phyloP scores from a whole-genome alignment of 2,329 filamentous ascomycete genomes.

The Sclerotinia borealis region DNA sequence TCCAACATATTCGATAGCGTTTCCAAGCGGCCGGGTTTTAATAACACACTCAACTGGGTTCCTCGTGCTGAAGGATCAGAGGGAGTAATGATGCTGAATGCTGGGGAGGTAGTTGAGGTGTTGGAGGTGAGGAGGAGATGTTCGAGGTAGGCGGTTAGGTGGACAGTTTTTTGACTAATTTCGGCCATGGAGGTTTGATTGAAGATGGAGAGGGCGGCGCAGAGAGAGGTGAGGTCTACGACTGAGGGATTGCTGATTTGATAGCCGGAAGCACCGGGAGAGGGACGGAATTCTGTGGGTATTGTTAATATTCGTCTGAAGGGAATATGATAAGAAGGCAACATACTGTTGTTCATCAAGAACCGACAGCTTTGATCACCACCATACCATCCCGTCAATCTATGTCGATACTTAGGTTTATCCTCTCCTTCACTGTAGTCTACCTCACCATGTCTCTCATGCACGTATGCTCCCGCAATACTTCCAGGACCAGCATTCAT shows the following conservation, averaged over 20 bases:
- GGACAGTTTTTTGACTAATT: slow-evolving; percentile 64
- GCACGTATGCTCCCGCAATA: slow-evolving; percentile 76
- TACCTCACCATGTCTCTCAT: slow-evolving; percentile 63
- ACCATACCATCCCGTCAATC: slow-evolving; percentile 83
- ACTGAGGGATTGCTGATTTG: slow-evolving; percentile 82
- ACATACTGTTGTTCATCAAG: slow-evolving; percentile 63
- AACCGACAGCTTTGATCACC: slow-evolving; percentile 71
- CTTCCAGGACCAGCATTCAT: slow-evolving; percentile 78
- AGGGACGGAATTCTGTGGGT: slow-evolving; percentile 59
- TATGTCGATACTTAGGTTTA: slow-evolving; percentile 50
- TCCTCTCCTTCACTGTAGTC: slow-evolving; percentile 36
- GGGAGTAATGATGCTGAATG: slow-evolving; percentile 41
- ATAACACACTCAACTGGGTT: slow-evolving; percentile 64
- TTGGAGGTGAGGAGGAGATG: slow-evolving; percentile 48
- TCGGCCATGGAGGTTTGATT: slow-evolving; percentile 61
- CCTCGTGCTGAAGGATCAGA: slow-evolving; percentile 25
- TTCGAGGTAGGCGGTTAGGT: slow-evolving; percentile 73
- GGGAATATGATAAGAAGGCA: slow-evolving; percentile 20
- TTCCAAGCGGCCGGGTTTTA: slow-evolving; percentile 66
- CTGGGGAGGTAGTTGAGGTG: slow-evolving; percentile 11
- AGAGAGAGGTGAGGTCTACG: slow-evolving; percentile 69
- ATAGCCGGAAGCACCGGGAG: slow-evolving; percentile 71
- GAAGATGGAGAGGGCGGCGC: slow-evolving; percentile 69
- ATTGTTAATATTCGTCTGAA: slow-evolving; percentile 16
- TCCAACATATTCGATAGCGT: slow-evolving; percentile 57